Evolutionary conservation across 768 basidiomycete species (phyloP), one percentile per base, ranked within the genome.

Genomic region (Pisolithus tinctorius): DNA sequence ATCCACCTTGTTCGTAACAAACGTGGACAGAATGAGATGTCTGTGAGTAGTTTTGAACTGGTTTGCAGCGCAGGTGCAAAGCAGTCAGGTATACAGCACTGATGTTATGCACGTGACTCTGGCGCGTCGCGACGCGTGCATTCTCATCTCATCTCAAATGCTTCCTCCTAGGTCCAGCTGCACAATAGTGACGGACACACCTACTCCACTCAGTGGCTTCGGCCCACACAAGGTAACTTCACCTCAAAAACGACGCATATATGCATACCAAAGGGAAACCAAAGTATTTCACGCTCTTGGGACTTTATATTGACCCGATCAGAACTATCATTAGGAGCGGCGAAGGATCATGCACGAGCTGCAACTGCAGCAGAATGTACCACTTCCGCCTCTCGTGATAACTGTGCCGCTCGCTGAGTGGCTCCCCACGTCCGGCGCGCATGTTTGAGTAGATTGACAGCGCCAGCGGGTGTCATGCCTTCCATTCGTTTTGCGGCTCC

Each of bases 401-500:
- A 20, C 16, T 39, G 37, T 9, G 29, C 16, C 8, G 30, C 42
- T 25, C 23, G 39, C 27, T 25, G 34, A 27, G 11, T 47, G 23
- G 47, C n/a, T 45, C 50, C 31, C 65, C 65, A 67, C 17, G 63
- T 70, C 50, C 71, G 66, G 48, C 65, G 71, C 45, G 87, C 82
- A 62, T 88, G 76, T 58, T 77, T 79, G 55, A 93, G 70, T 25
- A 94, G 63, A 38, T 74, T 73, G 11, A 91, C 74, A n/a, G 87
- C 70, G 1, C 82, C 80, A 0, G 83, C 77, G 2, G 92, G 92
- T 3, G 93, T 95, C 80, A 94, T 89, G 7, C 93, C 93, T 63
- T 94, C 92, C 82, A 94, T 92, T 26, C 92, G 74, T 65, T 92
- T 93, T 14, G 88, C 93, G 4, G 87, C 86, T n/a, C 92, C 92